Evolutionary conservation across 192 early-diverging fungal species (phyloP), one percentile per base, ranked within the genome.

Genomic region (Cladochytrium replicatum): DNA sequence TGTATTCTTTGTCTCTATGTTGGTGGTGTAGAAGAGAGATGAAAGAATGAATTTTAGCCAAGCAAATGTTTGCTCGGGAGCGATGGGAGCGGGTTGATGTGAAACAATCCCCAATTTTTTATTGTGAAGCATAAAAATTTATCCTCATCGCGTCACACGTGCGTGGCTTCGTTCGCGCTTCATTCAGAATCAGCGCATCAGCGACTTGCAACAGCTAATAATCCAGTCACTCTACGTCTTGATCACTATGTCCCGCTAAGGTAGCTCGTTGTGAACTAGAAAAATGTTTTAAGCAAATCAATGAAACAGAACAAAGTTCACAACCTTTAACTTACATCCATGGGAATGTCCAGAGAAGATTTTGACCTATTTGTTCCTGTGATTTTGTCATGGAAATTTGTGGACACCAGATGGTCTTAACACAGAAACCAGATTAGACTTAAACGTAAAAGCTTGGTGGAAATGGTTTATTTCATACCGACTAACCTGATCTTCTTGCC

Each of bases 401-500:
- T 54, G 29, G 3, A 52, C 24, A 7, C 23, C 50, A 2, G 45
- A 41, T 17, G n/a, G 24, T 24, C 54, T 55, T 13, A 3, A 7
- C 15, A 4, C 9, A 4, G n/a, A 41, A n/a, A 4, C 29, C 11
- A 21, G 17, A n/a, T 28, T 9, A 15, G 11, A 15, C 7, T 6
- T 52, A 21, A n/a, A 52, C 46, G 8, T 5, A 52, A 49, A 17
- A 26, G 21, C 46, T 24, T 17, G 50, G n/a, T n/a, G n/a, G n/a
- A n/a, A n/a, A n/a, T n/a, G n/a, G n/a, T n/a, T n/a, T n/a, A n/a
- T n/a, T n/a, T 9, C 50, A 11, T 47, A 62, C 24, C 43, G 44
- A 7, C 60, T 72, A 40, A 82, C 58, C 2, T 46, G 43, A 54
- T 84, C 82, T 23, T 31, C 62, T 49, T 57, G 7, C 79, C 77